Evolutionary conservation across 2,329 filamentous ascomycete genomes (phyloP).

Genomic region (Blumeria graminis): DNA sequence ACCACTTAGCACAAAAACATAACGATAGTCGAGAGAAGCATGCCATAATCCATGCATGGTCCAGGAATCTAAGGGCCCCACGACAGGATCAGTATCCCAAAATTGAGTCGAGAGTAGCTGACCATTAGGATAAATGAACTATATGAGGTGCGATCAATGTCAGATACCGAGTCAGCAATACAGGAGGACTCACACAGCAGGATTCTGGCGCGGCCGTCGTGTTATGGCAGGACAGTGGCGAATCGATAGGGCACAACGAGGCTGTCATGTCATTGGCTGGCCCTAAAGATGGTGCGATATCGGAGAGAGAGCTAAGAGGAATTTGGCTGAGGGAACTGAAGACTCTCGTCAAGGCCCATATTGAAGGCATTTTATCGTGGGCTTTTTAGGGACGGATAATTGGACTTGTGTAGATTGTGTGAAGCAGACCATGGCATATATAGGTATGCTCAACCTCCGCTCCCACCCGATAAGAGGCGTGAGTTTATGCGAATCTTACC

Average conservation of each 20-base stretch:
- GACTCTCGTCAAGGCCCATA: neutral
- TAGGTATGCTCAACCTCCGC: too few relatives aligned
- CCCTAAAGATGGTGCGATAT: too few relatives aligned
- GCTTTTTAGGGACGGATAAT: neutral
- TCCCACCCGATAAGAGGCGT: too few relatives aligned
- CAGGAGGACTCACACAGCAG: slow-evolving; percentile 26
- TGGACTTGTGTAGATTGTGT: too few relatives aligned
- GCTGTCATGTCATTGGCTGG: neutral
- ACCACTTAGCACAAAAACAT: neutral
- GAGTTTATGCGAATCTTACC: too few relatives aligned
- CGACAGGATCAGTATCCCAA: slow-evolving; percentile 43
- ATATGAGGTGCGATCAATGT: neutral
- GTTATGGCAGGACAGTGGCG: slow-evolving; percentile 26
- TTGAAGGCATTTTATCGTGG: neutral
- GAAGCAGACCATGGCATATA: too few relatives aligned
- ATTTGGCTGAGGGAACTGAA: too few relatives aligned
- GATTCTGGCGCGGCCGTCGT: slow-evolving; percentile 31
- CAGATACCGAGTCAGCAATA: neutral
- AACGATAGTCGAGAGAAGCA: neutral
- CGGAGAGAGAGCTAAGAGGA: too few relatives aligned
- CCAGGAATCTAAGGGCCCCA: slow-evolving; percentile 43
- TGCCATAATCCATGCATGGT: slow-evolving; percentile 44
- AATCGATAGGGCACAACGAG: neutral
- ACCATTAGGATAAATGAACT: slow-evolving; percentile 45
- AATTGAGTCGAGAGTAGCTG: slow-evolving; percentile 53